Conservation (phyloP, 2,329 filamentous ascomycete species). For the Tolypocladium album region DNA sequence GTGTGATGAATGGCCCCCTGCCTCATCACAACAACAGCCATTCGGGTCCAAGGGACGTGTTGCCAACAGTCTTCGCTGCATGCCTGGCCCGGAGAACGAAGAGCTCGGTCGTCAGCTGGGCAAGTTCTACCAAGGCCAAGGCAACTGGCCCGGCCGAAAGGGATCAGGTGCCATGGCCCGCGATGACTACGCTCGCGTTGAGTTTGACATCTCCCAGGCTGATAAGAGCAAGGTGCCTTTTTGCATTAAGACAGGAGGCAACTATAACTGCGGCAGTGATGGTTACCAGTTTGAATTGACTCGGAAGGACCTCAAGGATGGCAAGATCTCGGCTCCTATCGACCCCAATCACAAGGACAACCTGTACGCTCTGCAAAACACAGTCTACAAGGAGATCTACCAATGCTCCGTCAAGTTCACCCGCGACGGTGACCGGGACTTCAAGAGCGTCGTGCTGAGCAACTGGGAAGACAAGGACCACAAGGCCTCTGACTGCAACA, state of each 20-base stretch:
- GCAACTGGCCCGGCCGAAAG: background rate
- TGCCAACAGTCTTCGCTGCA: background rate
- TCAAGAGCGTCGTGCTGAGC: background rate
- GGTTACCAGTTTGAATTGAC: background rate
- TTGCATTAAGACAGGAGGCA: background rate
- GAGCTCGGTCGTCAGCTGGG: background rate
- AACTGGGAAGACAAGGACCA: background rate
- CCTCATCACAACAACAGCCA: background rate
- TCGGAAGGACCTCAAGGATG: background rate
- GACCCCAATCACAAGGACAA: background rate
- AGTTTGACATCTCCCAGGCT: background rate
- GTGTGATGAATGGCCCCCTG: background rate
- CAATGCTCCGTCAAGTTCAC: background rate
- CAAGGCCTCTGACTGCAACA: background rate
- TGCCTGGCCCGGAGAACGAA: background rate
- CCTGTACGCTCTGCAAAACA: background rate
- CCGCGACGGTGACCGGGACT: background rate
- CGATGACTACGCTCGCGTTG: background rate
- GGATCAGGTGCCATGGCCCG: background rate
- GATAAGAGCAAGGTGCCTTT: background rate
- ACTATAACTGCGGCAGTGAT: background rate
- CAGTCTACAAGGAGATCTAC: background rate
- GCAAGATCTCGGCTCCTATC: background rate
- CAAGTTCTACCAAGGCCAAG: background rate
- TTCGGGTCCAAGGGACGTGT: background rate